These are phyloP conservation scores for Borovskyia barvae DNA, from an alignment of 208 protist species.

Conservation along the genomic window DNA sequence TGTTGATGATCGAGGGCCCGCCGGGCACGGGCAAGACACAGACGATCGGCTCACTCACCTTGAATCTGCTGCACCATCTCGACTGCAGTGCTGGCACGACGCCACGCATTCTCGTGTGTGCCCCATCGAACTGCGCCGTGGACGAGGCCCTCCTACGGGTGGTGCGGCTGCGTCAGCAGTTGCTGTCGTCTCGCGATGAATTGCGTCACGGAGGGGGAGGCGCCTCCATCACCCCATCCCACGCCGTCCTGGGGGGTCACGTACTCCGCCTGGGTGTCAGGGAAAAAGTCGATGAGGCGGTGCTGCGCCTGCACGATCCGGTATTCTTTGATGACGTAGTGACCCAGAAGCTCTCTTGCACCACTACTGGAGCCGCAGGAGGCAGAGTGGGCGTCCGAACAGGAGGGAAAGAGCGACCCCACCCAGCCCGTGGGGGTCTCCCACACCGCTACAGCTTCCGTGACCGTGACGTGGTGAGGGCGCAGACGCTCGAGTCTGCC, in stretches of 20 bases:
- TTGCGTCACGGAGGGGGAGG: background rate
- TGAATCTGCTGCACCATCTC: constrained; percentile 69
- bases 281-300: constrained; percentile 51
- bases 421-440: background rate
- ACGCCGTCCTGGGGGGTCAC: constrained; percentile 1
- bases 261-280: constrained; percentile 71
- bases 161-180: constrained; percentile 33
- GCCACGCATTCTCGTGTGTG: constrained; percentile 69
- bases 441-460: background rate
- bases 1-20: constrained; percentile 84
- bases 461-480: background rate
- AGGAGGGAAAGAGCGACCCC: background rate
- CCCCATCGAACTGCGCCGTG: constrained; percentile 85
- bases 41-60: constrained; percentile 67
- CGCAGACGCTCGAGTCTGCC: constrained; percentile 37
- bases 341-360: background rate
- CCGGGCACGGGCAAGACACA: constrained; percentile 92
- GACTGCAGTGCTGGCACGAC: background rate
- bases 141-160: constrained; percentile 80
- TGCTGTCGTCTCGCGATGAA: background rate
- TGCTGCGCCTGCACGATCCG: constrained; percentile 38
- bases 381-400: background rate
- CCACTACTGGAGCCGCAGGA: background rate
- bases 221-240: background rate
- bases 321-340: constrained; percentile 75